phyloP scores from a whole-genome alignment of 345 rosid genomes.

The Aquilaria malaccensis region DNA sequence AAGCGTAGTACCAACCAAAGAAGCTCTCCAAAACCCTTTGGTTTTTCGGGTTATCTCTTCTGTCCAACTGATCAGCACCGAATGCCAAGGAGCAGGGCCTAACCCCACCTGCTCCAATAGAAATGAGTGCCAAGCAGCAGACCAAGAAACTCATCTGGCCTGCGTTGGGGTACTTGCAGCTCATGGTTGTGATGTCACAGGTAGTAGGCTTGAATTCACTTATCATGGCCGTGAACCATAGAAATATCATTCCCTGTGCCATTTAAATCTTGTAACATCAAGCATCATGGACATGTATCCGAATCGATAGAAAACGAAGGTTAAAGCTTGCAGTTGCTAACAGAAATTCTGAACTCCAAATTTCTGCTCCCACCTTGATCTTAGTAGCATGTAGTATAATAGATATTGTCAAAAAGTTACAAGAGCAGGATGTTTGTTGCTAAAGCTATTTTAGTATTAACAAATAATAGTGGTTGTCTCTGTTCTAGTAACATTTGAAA shows the following conservation, averaged over 20 bases:
- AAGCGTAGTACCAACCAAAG: constrained; percentile 67
- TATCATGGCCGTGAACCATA: constrained; percentile 70
- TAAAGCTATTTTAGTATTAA: no score
- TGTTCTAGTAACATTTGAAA: no score
- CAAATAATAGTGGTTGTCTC: no score
- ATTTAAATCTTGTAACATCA: neutral
- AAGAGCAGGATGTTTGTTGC: no score
- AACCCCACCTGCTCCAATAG: constrained; percentile 70
- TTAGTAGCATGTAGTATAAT: no score
- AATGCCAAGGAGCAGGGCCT: constrained; percentile 72
- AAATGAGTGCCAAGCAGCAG: constrained; percentile 40
- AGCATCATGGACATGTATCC: no score
- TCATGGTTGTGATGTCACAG: constrained; percentile 22
- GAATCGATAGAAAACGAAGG: no score
- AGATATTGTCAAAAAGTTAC: no score
- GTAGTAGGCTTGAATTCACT: constrained; percentile 51
- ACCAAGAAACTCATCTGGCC: constrained; percentile 42
- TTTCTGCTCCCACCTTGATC: no score
- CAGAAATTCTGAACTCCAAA: no score
- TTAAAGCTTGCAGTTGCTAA: no score
- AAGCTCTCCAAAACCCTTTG: constrained; percentile 47
- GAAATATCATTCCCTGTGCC: constrained; percentile 52
- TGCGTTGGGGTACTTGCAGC: constrained; percentile 43
- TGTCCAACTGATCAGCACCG: constrained; percentile 63
- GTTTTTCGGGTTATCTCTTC: constrained; percentile 42